phyloP scores from a whole-genome alignment of 257 asterid genomes.

The Nicotiana otophora region DNA sequence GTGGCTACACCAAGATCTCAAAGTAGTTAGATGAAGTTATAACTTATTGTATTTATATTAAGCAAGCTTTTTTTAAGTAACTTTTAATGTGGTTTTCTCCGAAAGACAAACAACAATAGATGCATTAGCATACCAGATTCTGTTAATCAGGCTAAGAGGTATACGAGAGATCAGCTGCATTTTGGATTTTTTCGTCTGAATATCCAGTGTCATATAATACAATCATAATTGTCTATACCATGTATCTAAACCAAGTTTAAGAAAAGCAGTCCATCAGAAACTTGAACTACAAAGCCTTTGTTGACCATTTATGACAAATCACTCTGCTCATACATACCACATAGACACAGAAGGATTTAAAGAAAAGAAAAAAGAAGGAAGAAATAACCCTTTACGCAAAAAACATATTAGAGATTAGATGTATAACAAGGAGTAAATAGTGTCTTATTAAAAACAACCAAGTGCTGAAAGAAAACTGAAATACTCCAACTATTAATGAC shows the following conservation, averaged over 20 bases:
- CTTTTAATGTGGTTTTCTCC: not conserved
- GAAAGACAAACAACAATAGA: not conserved
- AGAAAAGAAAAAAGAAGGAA: not conserved
- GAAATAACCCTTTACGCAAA: not conserved
- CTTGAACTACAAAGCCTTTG: not conserved
- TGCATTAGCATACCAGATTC: not conserved
- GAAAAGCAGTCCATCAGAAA: not conserved
- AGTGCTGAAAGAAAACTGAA: not conserved
- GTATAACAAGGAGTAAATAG: not conserved
- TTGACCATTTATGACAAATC: not conserved
- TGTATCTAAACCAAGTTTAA: too few relatives aligned
- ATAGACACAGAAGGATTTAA: not conserved
- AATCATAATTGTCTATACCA: too few relatives aligned
- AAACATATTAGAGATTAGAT: not conserved
- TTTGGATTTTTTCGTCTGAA: too few relatives aligned
- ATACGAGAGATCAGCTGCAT: not conserved
- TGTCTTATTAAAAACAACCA: not conserved
- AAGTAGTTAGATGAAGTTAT: constrained; percentile 7
- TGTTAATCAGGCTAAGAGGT: not conserved
- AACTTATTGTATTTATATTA: not conserved
- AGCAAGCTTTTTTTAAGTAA: not conserved
- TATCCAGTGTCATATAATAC: too few relatives aligned
- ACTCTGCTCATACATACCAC: not conserved
- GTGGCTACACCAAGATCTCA: constrained; percentile 31
- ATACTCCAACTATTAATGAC: not conserved